Base-by-base conservation (phyloP, 2,329 filamentous ascomycete species). In the Diplodia mutila region DNA sequence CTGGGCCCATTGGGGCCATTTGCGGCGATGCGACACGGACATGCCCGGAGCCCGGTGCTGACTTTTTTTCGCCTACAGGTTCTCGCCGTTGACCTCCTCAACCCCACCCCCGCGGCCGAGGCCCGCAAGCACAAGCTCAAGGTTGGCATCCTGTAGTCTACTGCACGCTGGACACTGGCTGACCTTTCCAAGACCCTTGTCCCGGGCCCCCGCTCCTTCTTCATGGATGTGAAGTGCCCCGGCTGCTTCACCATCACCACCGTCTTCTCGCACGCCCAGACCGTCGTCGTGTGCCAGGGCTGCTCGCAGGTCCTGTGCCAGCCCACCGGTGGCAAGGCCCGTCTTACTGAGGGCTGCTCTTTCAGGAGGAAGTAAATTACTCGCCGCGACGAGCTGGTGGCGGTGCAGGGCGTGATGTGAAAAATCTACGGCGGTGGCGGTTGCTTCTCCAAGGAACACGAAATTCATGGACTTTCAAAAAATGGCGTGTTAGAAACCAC, bases 211-310 rank as follows among this genome's bases (percentile, higher is more conserved):
- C 93, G 95, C 84, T 98, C 94, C 76, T 99, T 98, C 92, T 99
- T 99, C 92, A 99, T 99, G 95, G 95, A 99, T 83, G 95, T 99
- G 88, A 99, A 99, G 91, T 99, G 95, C 92, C 95, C 95, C 83
- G 95, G 95, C 80, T 99, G 95, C 92, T 99, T 98, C 91, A 97
- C 94, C 85, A 99, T 99, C 90, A 99, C 95, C 84, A 99, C 95
- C 84, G 95, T 99, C 85, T 99, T 98, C 92, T 98, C 94, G 73
- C 95, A 99, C 89, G 95, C 95, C 84, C 95, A 99, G 89, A 99
- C 95, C 83, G 95, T 99, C 83, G 95, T 99, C 85, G 96, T 98
- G 89, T 99, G 95, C 91, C 93, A 79, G 74, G 95, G 95, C 80
- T 99, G 95, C 92, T 97, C 94, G 80, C 97, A 96, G 79, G 95